Evolutionary conservation across 441 rosid species (phyloP), one percentile per base, ranked within the genome.

Genomic region (Brassica hybrid): DNA sequence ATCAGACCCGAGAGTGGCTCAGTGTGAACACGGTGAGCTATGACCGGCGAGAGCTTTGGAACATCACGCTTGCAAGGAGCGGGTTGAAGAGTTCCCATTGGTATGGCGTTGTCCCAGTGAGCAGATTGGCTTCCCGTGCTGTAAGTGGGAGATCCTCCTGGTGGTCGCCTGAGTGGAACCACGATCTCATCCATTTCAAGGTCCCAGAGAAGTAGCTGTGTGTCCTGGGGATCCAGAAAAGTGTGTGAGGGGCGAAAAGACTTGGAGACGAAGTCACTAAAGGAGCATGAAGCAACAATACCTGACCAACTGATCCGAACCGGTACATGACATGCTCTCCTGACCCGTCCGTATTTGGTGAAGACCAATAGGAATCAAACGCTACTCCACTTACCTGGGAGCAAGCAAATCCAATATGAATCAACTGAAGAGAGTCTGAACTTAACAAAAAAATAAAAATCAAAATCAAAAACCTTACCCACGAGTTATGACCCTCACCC

Each of bases 251-350:
- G 16, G 38, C 25, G 69, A 73, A 57, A 25, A 11, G 43, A 57
- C 62, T n/a, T n/a, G n/a, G n/a, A n/a, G n/a, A n/a, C n/a, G n/a
- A n/a, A n/a, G n/a, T 56, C 9, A 14, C 23, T 34, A 59, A 43
- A 52, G 17, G 32, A 56, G 59, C 54, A 71, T 61, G 60, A 69
- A 32, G 27, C 69, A 57, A 58, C 6, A 34, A 41, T 93, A 96
- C 99, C 99, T 94, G 99, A 82, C 97, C 98, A 77, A 96, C 98
- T 18, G 99, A 96, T 50, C 99, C 99, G 81, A 96, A 94, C 62
- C 98, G 93, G 73, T 92, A 94, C 88, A 96, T 87, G 73, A 96
- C 83, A 30, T 87, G 84, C 83, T 96, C 98, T 52, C 84, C 90
- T 6, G 92, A 78, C 73, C 93, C 97, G 67, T 92, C 97, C 8